phyloP scores from a whole-genome alignment of 768 basidiomycete species.

The Leccinum incarnatum region DNA sequence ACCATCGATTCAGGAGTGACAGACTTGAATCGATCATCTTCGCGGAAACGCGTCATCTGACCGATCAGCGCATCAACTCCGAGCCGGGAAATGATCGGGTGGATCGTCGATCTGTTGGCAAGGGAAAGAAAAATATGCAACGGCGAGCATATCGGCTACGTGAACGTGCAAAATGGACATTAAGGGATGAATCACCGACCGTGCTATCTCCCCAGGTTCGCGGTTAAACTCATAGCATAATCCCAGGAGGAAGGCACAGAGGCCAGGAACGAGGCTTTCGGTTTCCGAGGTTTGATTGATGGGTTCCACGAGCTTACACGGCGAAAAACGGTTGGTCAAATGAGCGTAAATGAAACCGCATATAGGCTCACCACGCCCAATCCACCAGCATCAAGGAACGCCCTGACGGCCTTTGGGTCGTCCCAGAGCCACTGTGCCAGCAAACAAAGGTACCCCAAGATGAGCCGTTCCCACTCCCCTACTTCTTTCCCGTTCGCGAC shows the following conservation, averaged over 20 bases:
- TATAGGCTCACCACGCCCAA: conserved; percentile 74
- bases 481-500: conserved; percentile 61
- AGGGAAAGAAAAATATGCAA: neutral
- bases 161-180: neutral
- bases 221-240: conserved; percentile 96
- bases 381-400: conserved; percentile 88
- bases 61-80: conserved; percentile 87
- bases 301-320: conserved; percentile 81
- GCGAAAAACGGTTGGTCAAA: neutral
- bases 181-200: conserved; percentile 45
- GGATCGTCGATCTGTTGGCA: conserved; percentile 66
- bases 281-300: conserved; percentile 87
- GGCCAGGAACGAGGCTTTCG: conserved; percentile 83
- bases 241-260: conserved; percentile 89
- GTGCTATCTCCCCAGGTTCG: conserved; percentile 93
- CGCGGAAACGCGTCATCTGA: conserved; percentile 81
- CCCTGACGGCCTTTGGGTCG: conserved; percentile 81
- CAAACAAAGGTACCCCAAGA: conserved; percentile 80
- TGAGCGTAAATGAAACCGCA: neutral
- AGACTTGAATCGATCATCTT: conserved; percentile 90
- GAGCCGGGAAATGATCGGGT: conserved; percentile 87
- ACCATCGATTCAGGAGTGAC: conserved; percentile 86
- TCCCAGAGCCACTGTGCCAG: conserved; percentile 97
- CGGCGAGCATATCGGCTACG: neutral
- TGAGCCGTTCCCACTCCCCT: conserved; percentile 87